phyloP scores from a whole-genome alignment of 176 grass and related monocot genomes.

The Oryza officinalis region DNA sequence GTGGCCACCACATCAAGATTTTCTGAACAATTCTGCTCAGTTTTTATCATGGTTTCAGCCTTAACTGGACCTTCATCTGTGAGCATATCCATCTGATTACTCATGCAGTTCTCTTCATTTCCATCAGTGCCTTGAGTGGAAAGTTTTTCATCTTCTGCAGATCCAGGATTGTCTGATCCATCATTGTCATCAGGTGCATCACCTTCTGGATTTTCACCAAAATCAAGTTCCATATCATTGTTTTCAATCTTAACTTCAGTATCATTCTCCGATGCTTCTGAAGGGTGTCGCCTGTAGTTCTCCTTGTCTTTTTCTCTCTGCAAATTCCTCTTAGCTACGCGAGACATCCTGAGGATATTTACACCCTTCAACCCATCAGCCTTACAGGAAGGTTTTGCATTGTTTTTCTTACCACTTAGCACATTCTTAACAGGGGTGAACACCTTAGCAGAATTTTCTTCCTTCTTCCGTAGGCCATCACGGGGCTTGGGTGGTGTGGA shows the following conservation, averaged over 20 bases:
- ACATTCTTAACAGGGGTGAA: constrained; percentile 75
- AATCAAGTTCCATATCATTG: constrained; percentile 97
- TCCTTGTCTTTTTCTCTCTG: constrained; percentile 89
- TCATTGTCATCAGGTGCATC: constrained; percentile 78
- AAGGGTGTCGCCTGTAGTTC: constrained; percentile 78
- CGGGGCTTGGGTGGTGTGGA: constrained; percentile 62
- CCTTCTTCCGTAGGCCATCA: constrained; percentile 46
- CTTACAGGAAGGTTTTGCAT: constrained; percentile 55
- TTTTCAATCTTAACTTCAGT: constrained; percentile 82
- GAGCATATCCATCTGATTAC: constrained; percentile 60
- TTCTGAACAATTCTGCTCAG: constrained; percentile 52
- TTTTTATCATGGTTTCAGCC: constrained; percentile 47
- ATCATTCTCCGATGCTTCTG: constrained; percentile 60
- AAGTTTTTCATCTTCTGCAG: constrained; percentile 44
- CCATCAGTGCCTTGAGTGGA: constrained; percentile 45
- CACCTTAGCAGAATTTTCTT: constrained; percentile 70
- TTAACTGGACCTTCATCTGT: constrained; percentile 51
- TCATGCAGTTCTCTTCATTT: constrained; percentile 58
- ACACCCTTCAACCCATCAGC: constrained; percentile 60
- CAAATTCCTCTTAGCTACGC: constrained; percentile 94
- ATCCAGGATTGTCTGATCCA: constrained; percentile 59
- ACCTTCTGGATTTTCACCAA: constrained; percentile 85
- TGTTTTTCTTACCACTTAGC: constrained; percentile 62
- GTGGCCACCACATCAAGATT: constrained; percentile 57
- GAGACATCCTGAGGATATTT: constrained; percentile 92